These are phyloP conservation scores for Cladorrhinum sp. DNA, from an alignment of 2,329 filamentous ascomycete species.

Conservation along the genomic window DNA sequence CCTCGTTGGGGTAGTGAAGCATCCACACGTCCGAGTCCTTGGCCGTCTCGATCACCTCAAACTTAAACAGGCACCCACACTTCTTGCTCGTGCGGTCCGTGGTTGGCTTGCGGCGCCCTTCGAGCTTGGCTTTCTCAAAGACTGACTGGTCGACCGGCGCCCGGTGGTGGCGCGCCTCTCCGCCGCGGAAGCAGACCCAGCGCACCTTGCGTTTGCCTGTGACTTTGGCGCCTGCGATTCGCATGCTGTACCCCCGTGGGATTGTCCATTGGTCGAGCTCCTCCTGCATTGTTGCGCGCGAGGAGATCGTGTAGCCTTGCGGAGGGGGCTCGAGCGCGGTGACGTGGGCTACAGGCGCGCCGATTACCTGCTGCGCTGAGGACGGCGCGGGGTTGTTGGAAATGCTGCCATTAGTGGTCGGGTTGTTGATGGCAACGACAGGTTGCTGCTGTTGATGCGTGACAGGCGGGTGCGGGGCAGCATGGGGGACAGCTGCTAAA, in stretches of 20 bases:
- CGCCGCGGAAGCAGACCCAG: conserved; percentile 39
- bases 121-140: conserved; percentile 28
- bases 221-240: conserved; percentile 38
- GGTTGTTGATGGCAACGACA: not conserved
- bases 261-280: conserved; percentile 38
- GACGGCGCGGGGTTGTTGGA: not conserved
- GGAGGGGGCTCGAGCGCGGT: conserved; percentile 34
- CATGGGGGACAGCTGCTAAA: not conserved
- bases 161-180: conserved; percentile 34
- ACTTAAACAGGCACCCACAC: conserved; percentile 38
- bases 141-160: conserved; percentile 25
- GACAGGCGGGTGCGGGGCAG: conserved; percentile 6
- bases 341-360: conserved; percentile 14
- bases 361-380: not conserved
- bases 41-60: conserved; percentile 36
- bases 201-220: conserved; percentile 38
- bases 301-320: conserved; percentile 34
- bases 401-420: not conserved
- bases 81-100: conserved; percentile 37
- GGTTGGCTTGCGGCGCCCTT: conserved; percentile 33
- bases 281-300: conserved; percentile 35
- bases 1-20: conserved; percentile 38
- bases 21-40: conserved; percentile 36
- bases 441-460: conserved; percentile 6
- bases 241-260: conserved; percentile 38